phyloP scores from a whole-genome alignment of 345 rosid species.

The Aegle marmelos region DNA sequence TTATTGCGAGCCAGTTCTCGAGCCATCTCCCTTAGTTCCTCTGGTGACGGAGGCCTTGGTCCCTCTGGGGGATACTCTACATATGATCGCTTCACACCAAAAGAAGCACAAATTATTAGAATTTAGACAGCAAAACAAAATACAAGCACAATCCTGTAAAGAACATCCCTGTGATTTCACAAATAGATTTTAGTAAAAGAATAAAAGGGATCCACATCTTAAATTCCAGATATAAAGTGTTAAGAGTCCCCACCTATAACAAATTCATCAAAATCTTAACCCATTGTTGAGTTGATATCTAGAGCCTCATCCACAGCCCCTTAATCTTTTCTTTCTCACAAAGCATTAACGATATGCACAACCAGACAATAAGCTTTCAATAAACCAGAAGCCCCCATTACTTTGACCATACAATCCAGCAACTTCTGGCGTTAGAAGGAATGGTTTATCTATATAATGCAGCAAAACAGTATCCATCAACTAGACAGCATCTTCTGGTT shows the following conservation, averaged over 20 bases:
- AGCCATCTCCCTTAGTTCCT: constrained; percentile 69
- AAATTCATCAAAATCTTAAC: background rate
- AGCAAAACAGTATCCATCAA: background rate
- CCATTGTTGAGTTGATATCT: background rate
- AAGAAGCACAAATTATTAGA: background rate
- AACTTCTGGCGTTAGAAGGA: background rate
- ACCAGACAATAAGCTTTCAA: background rate
- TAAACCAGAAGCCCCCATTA: background rate
- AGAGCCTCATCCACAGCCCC: background rate
- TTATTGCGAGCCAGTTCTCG: constrained; percentile 53
- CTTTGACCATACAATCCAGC: background rate
- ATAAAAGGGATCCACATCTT: background rate
- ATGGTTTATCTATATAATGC: background rate
- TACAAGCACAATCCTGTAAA: no score
- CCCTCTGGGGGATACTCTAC: constrained; percentile 53
- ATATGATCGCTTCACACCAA: constrained; percentile 46
- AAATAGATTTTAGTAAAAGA: background rate
- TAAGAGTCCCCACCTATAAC: background rate
- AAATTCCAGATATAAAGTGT: background rate
- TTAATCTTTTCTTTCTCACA: background rate
- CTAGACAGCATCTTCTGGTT: background rate
- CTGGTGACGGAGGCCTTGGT: constrained; percentile 59
- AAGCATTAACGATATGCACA: background rate
- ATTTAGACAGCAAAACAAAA: background rate
- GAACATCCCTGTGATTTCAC: background rate